phyloP scores from a whole-genome alignment of 1,284 basidiomycete genomes.

The Phellinidium pouzarii region DNA sequence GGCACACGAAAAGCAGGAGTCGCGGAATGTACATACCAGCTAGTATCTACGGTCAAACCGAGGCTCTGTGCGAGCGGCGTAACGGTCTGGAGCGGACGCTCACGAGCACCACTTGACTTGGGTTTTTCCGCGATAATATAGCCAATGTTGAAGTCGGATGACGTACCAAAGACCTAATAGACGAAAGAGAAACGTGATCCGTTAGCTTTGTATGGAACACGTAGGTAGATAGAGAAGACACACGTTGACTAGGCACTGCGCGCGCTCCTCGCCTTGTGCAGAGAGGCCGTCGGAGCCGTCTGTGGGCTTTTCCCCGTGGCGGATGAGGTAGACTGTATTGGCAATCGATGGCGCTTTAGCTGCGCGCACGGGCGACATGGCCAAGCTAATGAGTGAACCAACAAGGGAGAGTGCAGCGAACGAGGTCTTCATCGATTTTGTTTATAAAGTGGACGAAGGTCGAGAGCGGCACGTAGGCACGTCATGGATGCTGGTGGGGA shows the following conservation, averaged over 20 bases:
- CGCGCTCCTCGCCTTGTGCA: conserved; percentile 21
- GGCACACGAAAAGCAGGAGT: not conserved
- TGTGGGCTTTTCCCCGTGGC: conserved; percentile 28
- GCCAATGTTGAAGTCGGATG: conserved; percentile 24
- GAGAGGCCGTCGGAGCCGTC: conserved; percentile 22
- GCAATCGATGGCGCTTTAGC: conserved; percentile 1
- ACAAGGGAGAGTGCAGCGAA: not conserved
- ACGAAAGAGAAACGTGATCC: not conserved
- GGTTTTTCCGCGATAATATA: conserved; percentile 26
- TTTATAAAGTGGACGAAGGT: too few species aligned
- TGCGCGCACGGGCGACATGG: not conserved
- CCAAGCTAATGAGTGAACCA: not conserved
- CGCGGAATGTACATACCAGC: conserved; percentile 20
- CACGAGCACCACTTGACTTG: conserved; percentile 23
- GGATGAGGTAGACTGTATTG: conserved; percentile 22
- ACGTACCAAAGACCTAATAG: conserved; percentile 22
- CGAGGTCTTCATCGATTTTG: too few species aligned
- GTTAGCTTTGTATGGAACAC: not conserved
- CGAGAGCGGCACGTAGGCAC: too few species aligned
- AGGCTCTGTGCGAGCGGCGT: conserved; percentile 26
- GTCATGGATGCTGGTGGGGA: too few species aligned
- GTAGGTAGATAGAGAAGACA: not conserved
- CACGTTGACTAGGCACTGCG: conserved; percentile 24
- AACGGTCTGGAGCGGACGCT: conserved; percentile 28
- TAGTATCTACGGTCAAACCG: conserved; percentile 26